Evolutionary conservation across 78 protist genomes (phyloP), one percentile per base, ranked within the genome.

Genomic region (Dictyostelium discoideum): DNA sequence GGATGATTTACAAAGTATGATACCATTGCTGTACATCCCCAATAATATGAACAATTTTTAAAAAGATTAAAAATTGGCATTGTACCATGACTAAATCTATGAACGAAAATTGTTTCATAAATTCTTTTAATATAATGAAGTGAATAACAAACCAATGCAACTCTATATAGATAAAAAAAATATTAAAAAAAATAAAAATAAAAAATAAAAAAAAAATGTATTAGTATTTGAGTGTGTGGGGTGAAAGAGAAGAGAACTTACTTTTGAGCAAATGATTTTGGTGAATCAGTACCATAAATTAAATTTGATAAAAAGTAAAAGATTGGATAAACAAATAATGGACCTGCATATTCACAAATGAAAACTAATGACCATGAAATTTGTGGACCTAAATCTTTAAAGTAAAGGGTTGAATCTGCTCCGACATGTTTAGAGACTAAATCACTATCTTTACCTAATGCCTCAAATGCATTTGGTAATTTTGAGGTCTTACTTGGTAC

Each of bases 341-440:
- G 98, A 29, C 98, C 98, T 6, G 94, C 92, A 73, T 98, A 98
- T 80, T 98, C 98, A n/a, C 80, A 11, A 39, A 96, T 22, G 88
- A 97, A 98, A 7, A 98, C 97, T 39, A 96, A 85, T 10, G 94
- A 46, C 89, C 92, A 97, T 77, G 96, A 87, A 44, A 98, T 84
- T 65, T 98, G 98, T 26, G 97, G 96, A n/a, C 98, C 98, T 42
- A 98, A 92, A 86, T 98, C 98, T 84, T 97, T 96, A 74, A 86
- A 97, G 82, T 26, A 14, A 20, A 97, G 32, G 0, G 92, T 79
- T 60, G 18, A 20, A 46, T 78, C 73, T 5, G 6, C 2, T 22
- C 22, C 57, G 8, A 90, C 24, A 39, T 82, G 84, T 5, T 80
- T 24, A 24, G 39, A 18, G n/a, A 90, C 24, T 39, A 74, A 39